Conservation (phyloP, 495 filamentous ascomycete species). For the Annulohypoxylon stygium region DNA sequence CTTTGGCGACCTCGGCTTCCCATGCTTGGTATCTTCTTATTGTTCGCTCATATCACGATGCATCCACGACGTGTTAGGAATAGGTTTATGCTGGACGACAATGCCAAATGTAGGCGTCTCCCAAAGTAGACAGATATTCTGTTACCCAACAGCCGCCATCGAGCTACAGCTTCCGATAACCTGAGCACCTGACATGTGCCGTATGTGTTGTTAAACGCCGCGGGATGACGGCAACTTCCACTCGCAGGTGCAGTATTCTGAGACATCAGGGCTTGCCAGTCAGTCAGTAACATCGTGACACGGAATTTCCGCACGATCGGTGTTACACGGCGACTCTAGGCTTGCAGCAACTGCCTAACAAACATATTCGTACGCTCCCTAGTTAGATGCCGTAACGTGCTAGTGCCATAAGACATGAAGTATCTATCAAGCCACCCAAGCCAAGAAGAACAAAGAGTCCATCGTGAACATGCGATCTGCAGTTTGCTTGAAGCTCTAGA, state of each 20-base stretch:
- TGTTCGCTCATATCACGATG: background rate
- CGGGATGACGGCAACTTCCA: background rate
- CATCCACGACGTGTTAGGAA: background rate
- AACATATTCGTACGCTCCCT: background rate
- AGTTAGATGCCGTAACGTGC: background rate
- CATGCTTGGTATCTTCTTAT: background rate
- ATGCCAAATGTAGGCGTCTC: conserved; percentile 1
- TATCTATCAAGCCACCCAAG: background rate
- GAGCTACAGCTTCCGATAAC: conserved; percentile 19
- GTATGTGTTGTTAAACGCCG: conserved; percentile 8
- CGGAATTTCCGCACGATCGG: conserved; percentile 24
- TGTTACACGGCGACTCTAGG: conserved; percentile 25
- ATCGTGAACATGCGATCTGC: background rate
- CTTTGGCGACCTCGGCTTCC: background rate
- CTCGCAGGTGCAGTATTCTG: background rate
- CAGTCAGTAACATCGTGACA: conserved; percentile 32
- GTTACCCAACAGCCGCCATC: conserved; percentile 30
- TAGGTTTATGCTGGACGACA: conserved; percentile 25
- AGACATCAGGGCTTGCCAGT: conserved; percentile 18
- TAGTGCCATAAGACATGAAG: conserved; percentile 2
- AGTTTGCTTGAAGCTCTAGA: background rate
- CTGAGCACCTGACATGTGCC: background rate
- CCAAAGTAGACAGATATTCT: background rate
- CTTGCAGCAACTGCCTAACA: conserved; percentile 19
- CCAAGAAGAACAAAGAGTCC: background rate